phyloP scores from a whole-genome alignment of 768 basidiomycete species.

The Peribolospora baueri region DNA sequence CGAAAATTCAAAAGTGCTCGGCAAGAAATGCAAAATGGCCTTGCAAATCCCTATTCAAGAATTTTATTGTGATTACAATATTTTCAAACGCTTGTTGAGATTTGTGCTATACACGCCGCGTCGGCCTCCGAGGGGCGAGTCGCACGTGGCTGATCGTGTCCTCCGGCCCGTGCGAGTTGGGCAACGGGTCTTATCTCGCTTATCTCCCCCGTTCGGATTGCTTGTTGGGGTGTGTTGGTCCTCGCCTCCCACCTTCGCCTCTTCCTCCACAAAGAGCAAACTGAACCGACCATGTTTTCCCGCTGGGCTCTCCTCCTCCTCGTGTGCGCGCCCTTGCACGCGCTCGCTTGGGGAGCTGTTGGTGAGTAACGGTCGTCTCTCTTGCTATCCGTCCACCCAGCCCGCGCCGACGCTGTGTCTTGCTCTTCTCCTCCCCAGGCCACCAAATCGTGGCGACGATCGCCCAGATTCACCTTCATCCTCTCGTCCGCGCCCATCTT shows the following conservation, averaged over 20 bases:
- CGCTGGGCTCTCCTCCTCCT: not conserved
- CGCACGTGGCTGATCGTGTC: too few relatives aligned
- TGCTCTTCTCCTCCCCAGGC: conserved; percentile 23
- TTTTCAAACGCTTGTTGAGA: too few relatives aligned
- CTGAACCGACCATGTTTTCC: not conserved
- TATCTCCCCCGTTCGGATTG: not conserved
- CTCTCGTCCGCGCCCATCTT: conserved; percentile 36
- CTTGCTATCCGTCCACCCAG: not conserved
- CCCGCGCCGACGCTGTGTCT: too few relatives aligned
- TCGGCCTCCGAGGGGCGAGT: too few relatives aligned
- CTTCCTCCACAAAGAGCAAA: not conserved
- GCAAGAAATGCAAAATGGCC: too few relatives aligned
- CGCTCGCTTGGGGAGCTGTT: conserved; percentile 6
- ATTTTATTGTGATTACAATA: too few relatives aligned
- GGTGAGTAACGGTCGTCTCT: not conserved
- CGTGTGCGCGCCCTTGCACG: not conserved
- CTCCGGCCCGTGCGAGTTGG: not conserved
- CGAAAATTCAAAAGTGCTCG: too few relatives aligned
- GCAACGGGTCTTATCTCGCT: not conserved
- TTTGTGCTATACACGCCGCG: too few relatives aligned
- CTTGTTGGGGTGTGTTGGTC: not conserved
- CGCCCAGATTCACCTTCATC: conserved; percentile 73
- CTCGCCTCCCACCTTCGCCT: not conserved
- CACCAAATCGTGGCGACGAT: conserved; percentile 87
- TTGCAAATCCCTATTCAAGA: too few relatives aligned